Evolutionary conservation across 257 asterid genomes (phyloP), one percentile per base, ranked within the genome.

Genomic region (Solanum tarijense): DNA sequence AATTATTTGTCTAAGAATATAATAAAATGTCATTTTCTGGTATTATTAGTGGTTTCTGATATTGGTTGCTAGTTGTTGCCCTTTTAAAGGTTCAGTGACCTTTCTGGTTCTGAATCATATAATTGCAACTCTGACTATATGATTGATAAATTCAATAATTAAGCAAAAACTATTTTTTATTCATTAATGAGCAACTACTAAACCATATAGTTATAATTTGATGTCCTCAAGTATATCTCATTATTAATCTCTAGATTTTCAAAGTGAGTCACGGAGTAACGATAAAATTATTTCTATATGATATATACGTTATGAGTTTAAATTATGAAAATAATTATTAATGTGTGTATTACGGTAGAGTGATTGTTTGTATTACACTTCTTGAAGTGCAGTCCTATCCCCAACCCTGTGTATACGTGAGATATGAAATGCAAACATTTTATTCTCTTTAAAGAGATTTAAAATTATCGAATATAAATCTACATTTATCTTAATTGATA

Each of bases 61-160:
- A 6, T 48, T 48, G 60, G 60, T 48, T 48, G 60, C 60, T 48
- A 48, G 60, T 14, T 48, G 60, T 14, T 48, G 21, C 21, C 60
- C 60, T 14, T 48, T 48, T 48, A 48, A 14, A 48, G 21, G 60
- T 48, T 48, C 60, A 48, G 21, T 48, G 60, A 5, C 60, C 60
- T 48, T 48, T 48, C 60, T 48, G 60, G 8, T 83, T 83, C 83
- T 85, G 85, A 79, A 89, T 87, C 23, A 29, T 66, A 71, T 81
- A 86, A 60, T 87, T 13, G 5, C 10, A 12, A 31, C 46, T 25
- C 75, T 88, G 82, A 81, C 52, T 36, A 32, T 27, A 43, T 79
- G 36, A 79, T 25, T 31, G 31, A 79, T 18, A 79, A 79, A 9
- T 79, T 27, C 27, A 79, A 79, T 79, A 43, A 43, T 79, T 43